Base-by-base conservation (phyloP, 441 rosid genomes). In the Syzygium syzygioides region DNA sequence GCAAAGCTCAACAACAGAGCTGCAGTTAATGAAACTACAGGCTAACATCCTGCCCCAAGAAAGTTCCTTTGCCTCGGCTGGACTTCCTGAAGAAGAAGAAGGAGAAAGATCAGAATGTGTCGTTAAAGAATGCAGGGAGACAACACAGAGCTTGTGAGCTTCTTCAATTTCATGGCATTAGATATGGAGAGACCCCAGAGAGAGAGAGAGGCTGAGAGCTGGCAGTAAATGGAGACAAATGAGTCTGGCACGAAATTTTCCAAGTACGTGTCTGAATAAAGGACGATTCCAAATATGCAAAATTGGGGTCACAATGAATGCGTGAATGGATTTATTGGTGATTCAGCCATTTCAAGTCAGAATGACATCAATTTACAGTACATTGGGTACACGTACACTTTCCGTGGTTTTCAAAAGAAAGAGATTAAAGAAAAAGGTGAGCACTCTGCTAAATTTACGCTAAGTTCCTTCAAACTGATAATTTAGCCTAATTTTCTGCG, bases 231-330 rank as follows among this genome's bases (percentile, higher is more conserved):
- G 83, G 52, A 71, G 83, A 71, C 41, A n/a, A 37, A 71, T 41
- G 83, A 71, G 52, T 37, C 88, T 86, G 91, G 89, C 91, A 90
- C 89, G 90, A 90, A 90, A 88, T 87, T 85, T 87, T 60, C 84
- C 85, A 86, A 87, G 87, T 83, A 88, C 56, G 87, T 86, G 80
- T 88, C 83, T 79, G 89, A 93, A 91, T 85, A 90, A 85, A 55
- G 90, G 87, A 88, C 87, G 90, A 59, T 53, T 88, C 90, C 88
- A 76, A 89, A 41, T 88, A 79, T 89, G 90, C 84, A 56, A 60
- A 90, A 55, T 92, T 94, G 94, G 94, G 95, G 93, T 87, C 87
- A 85, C 64, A 88, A 94, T 94, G 92, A 88, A 89, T 76, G 84
- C 87, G 87, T 55, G 66, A 88, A 86, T 11, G 48, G 88, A 79